Conservation (phyloP, 2,329 filamentous ascomycete species). For the Aspergillus candidus region DNA sequence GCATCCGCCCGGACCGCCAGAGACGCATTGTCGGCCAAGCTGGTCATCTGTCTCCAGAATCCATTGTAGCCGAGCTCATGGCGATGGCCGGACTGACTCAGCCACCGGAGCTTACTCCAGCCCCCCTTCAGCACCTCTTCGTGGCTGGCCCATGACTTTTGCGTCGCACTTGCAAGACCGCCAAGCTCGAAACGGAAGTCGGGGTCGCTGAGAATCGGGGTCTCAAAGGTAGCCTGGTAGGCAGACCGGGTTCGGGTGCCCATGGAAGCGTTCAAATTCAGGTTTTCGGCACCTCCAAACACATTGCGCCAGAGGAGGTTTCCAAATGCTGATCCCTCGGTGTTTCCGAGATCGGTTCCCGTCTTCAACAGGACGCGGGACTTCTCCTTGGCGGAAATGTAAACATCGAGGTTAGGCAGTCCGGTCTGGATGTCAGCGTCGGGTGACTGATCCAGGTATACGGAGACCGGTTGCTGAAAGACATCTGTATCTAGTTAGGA, state of each 20-base stretch:
- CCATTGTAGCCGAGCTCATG: conserved; percentile 77
- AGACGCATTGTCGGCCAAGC: conserved; percentile 67
- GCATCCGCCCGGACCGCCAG: conserved; percentile 77
- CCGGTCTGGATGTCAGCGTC: conserved; percentile 60
- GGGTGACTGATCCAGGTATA: conserved; percentile 73
- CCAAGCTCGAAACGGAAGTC: conserved; percentile 74
- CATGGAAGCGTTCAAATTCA: conserved; percentile 79
- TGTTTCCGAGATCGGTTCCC: conserved; percentile 87
- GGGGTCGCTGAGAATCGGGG: conserved; percentile 77
- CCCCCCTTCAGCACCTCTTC: conserved; percentile 81
- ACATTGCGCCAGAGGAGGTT: conserved; percentile 85
- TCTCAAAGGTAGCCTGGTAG: conserved; percentile 79
- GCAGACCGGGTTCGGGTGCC: conserved; percentile 88
- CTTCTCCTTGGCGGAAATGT: conserved; percentile 70
- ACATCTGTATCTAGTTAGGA: conserved; percentile 56
- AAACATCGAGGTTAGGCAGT: conserved; percentile 69
- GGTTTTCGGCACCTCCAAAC: conserved; percentile 85
- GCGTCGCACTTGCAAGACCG: conserved; percentile 72
- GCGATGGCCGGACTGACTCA: conserved; percentile 56
- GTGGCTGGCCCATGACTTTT: conserved; percentile 90
- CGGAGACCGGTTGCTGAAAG: conserved; percentile 73
- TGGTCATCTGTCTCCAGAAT: conserved; percentile 83
- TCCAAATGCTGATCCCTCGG: conserved; percentile 88
- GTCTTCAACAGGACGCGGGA: conserved; percentile 84
- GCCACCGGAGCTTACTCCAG: conserved; percentile 69